Base-by-base conservation (phyloP, 306 rosid genomes). In the Lablab purpureus region DNA sequence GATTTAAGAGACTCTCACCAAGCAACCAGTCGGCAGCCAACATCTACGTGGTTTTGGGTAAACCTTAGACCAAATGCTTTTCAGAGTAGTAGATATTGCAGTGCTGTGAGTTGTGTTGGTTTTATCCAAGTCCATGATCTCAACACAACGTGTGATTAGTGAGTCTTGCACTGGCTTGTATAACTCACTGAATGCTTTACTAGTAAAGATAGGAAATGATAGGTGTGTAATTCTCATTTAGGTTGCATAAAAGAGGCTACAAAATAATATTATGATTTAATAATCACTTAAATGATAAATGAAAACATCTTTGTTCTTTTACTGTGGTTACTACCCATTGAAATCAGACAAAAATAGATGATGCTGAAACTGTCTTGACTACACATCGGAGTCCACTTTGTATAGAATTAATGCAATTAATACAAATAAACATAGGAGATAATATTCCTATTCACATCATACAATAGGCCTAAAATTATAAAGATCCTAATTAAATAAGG, bases 11-110 rank as follows among this genome's bases (percentile, higher is more conserved):
- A 87, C 71, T 17, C 93, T 87, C 73, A 95, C 99, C 99, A 91
- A 76, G 87, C 97, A 92, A 75, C 97, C 99, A 56, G 97, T 94
- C 58, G 99, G 99, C 47, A 94, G 87, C 99, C 99, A 95, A 85
- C 92, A 86, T 90, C 92, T 92, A 81, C 80, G 90, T 36, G 98
- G 93, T 81, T 85, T 91, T 28, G 98, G 99, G 81, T 84, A 80
- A 78, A 91, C 81, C 86, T 90, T 92, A 58, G 98, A 92, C 99
- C 95, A 95, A 79, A 91, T 66, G 76, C 88, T 86, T 85, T 87
- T 92, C 66, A 89, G 85, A 27, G 72, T 80, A n/a, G 85, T 82
- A 21, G 85, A 73, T 23, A 83, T 43, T 73, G 85, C 82, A 65
- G 74, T 34, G 86, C 86, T 82, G 75, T 83, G 79, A 70, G 81